A percentile compares a stretch with the other conserved stretches of the same genome.
Conservation (phyloP, 2,329 filamentous ascomycete genomes). For the Daldinia sp. region DNA sequence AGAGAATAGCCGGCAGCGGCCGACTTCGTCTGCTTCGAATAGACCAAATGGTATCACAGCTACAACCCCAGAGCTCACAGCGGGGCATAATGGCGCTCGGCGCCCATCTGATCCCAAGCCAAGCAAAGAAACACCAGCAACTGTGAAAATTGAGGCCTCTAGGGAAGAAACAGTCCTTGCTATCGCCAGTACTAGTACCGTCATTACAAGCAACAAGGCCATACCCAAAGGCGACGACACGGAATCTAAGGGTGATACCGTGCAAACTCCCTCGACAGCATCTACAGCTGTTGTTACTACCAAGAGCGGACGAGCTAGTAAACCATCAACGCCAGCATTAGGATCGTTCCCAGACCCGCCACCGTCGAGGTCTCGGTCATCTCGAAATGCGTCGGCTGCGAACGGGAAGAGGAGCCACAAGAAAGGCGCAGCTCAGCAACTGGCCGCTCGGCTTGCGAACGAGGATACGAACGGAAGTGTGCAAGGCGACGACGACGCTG, state of each 20-base stretch:
- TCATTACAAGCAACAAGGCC: constrained; percentile 54
- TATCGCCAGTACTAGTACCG: constrained; percentile 45
- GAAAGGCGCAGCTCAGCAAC: constrained; percentile 61
- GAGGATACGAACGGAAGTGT: constrained; percentile 60
- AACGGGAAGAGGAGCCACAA: constrained; percentile 69
- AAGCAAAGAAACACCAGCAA: constrained; percentile 60
- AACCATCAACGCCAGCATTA: constrained; percentile 73
- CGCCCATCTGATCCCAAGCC: constrained; percentile 62
- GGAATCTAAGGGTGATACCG: constrained; percentile 58
- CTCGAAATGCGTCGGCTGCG: constrained; percentile 57
- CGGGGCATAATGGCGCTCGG: constrained; percentile 50
- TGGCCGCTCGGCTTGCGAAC: constrained; percentile 55
- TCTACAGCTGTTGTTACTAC: constrained; percentile 63
- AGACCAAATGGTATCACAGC: constrained; percentile 67
- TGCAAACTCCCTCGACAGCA: constrained; percentile 54
- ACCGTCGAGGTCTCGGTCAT: constrained; percentile 61
- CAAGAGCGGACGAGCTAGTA: constrained; percentile 74
- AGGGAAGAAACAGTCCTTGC: constrained; percentile 52
- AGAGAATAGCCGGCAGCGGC: constrained; percentile 67
- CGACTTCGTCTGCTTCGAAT: constrained; percentile 70
- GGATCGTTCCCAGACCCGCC: constrained; percentile 69
- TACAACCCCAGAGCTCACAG: constrained; percentile 53
- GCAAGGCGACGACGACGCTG: constrained; percentile 66
- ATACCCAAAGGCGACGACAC: constrained; percentile 60
- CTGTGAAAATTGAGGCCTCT: constrained; percentile 54